phyloP scores from a whole-genome alignment of 768 basidiomycete species.

The Rickenella mellea region DNA sequence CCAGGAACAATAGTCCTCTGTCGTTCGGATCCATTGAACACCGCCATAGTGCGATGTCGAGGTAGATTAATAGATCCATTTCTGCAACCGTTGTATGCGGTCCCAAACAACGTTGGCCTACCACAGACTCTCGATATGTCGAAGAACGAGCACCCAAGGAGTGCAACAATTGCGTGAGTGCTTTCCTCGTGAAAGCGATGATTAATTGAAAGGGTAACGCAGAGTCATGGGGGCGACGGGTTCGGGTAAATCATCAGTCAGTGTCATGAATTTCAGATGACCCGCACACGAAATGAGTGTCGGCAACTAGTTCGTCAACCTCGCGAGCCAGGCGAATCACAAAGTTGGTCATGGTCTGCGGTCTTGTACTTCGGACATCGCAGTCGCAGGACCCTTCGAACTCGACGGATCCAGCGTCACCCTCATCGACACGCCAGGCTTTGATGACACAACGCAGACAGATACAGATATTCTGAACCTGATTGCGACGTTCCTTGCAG shows the following conservation, averaged over 20 bases:
- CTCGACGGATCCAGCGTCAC: background rate
- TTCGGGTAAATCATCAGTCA: conserved; percentile 27
- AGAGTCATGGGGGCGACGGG: conserved; percentile 27
- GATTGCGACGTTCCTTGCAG: background rate
- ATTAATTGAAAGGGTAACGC: no score
- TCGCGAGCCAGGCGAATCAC: conserved; percentile 37
- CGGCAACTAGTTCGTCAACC: conserved; percentile 41
- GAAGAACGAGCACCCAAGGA: no score
- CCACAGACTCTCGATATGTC: no score
- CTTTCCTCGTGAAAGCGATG: no score
- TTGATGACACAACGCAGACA: conserved; percentile 1
- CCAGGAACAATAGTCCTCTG: no score
- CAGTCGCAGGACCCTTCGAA: background rate
- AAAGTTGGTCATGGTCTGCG: conserved; percentile 11
- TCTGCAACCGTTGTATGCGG: no score
- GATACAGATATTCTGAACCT: conserved; percentile 1
- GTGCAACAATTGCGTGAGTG: no score
- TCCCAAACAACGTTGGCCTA: no score
- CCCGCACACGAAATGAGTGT: conserved; percentile 4
- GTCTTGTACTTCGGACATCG: conserved; percentile 7
- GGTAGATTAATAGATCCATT: no score
- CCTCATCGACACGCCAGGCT: conserved; percentile 2
- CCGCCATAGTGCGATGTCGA: no score
- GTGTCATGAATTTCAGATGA: background rate
- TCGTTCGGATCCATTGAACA: no score